Conservation (phyloP, 768 basidiomycete species). For the Lepiota brunneoincarnata region DNA sequence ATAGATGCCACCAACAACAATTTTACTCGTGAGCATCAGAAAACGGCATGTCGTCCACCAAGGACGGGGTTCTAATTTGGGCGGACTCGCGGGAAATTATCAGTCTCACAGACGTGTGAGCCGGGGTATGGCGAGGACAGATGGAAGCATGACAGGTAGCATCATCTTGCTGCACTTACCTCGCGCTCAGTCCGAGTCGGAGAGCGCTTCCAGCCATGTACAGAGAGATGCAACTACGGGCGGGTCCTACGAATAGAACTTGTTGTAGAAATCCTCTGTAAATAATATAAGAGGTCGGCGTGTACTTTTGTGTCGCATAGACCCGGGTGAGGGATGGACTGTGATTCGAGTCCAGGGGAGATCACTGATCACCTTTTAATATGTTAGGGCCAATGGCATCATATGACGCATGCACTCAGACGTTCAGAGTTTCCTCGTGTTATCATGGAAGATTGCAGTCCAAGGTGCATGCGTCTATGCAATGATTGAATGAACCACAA, state of each 20-base stretch:
- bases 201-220: not conserved
- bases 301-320: too few species aligned
- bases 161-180: conserved; percentile 7
- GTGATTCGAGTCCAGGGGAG: too few species aligned
- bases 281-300: not conserved
- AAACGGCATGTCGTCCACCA: not conserved
- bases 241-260: not conserved
- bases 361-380: too few species aligned
- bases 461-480: too few species aligned
- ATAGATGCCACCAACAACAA: not conserved
- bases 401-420: too few species aligned
- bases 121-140: conserved; percentile 6
- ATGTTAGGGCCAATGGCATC: too few species aligned
- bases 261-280: not conserved
- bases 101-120: not conserved
- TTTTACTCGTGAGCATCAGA: not conserved
- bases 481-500: too few species aligned
- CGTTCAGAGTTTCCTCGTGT: too few species aligned
- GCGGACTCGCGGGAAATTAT: not conserved
- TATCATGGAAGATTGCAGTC: too few species aligned
- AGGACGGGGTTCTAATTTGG: conserved; percentile 3
- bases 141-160: conserved; percentile 4
- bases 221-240: not conserved
- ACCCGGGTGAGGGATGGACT: too few species aligned
- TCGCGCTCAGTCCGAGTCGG: conserved; percentile 13